Evolutionary conservation across 1,284 basidiomycete species (phyloP), one percentile per base, ranked within the genome.

Genomic region (Anthracocystis panici-leucophaei): DNA sequence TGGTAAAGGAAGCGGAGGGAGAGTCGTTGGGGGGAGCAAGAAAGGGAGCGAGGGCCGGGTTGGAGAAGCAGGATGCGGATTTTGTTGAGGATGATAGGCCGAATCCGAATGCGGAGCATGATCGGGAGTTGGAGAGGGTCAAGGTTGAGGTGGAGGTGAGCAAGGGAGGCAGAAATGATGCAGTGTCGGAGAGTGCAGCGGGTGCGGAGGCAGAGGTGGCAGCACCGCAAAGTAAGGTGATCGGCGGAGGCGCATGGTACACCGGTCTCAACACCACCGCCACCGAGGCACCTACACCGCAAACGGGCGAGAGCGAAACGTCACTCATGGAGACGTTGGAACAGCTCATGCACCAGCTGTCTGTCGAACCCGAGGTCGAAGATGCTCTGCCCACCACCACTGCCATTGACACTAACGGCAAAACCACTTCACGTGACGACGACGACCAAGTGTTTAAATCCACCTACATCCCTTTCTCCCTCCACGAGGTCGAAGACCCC

Each of bases 401-500:
- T 6, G 27, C 48, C 20, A 10, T 25, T n/a, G 46, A 21, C n/a
- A 10, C n/a, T 11, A 20, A 29, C 31, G 10, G n/a, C 27, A 51
- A 31, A 18, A 11, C n/a, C 38, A 5, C 33, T 46, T 4, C 42
- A 14, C 14, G 52, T 21, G 11, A 38, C 40, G 55, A 71, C 49
- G 65, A 75, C 31, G 81, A 84, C 48, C 77, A 83, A 29, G 82
- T 84, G 1, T 84, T 84, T 65, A 75, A 75, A 42, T 64, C 68
- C 29, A 71, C 77, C 31, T 83, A 81, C 71, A 82, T 84, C 41
- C 83, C 83, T 2, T 79, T 81, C 25, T 84, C 77, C 7, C 75
- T 84, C 10, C 75, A 84, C 65, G 82, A 84, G 31, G 65, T 84
- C 3, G 78, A 79, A 23, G 82, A 84, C 49, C 82, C 83, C 0